Conservation (phyloP, 495 filamentous ascomycete species). For the Lentithecium fluviatile region DNA sequence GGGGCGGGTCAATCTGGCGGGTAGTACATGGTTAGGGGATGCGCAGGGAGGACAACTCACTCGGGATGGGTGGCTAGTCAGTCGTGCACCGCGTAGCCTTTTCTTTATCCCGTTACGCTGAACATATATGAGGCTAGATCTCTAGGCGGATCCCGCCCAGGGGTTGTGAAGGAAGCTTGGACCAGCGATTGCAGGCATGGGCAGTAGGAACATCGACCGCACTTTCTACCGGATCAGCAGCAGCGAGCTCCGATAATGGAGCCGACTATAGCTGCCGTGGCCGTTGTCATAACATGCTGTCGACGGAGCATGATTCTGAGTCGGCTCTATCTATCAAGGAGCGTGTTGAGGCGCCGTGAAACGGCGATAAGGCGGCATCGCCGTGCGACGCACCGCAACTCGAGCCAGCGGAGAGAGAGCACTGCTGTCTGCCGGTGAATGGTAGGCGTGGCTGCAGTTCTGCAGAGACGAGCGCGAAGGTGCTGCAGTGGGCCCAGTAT, state of each 20-base stretch:
- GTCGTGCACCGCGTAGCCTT: slow-evolving; percentile 35
- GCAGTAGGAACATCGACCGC: slow-evolving; percentile 10
- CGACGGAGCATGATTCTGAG: slow-evolving; percentile 1
- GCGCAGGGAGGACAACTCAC: slow-evolving; percentile 18
- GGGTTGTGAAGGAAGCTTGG: slow-evolving; percentile 2
- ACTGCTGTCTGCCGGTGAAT: slow-evolving; percentile 29
- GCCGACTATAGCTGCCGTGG: slow-evolving; percentile 4
- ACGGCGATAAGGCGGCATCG: slow-evolving; percentile 37
- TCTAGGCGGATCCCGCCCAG: slow-evolving; percentile 23
- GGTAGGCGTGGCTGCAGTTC: slow-evolving; percentile 13
- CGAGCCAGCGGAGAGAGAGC: slow-evolving; percentile 14
- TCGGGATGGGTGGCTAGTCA: slow-evolving; percentile 8
- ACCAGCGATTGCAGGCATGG: neutral
- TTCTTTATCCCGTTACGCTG: slow-evolving; percentile 38
- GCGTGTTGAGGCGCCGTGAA: slow-evolving; percentile 14
- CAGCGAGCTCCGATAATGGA: slow-evolving; percentile 27
- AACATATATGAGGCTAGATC: slow-evolving; percentile 37
- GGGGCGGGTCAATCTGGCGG: slow-evolving; percentile 29
- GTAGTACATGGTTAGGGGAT: slow-evolving; percentile 30
- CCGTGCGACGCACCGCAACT: slow-evolving; percentile 12
- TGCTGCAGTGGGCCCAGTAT: slow-evolving; percentile 29
- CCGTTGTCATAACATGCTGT: slow-evolving; percentile 15
- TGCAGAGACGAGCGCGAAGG: slow-evolving; percentile 11
- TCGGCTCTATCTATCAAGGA: slow-evolving; percentile 22
- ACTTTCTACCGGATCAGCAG: slow-evolving; percentile 38